Evolutionary conservation across 345 rosid genomes (phyloP).

Genomic region (Conringia planisiliqua): DNA sequence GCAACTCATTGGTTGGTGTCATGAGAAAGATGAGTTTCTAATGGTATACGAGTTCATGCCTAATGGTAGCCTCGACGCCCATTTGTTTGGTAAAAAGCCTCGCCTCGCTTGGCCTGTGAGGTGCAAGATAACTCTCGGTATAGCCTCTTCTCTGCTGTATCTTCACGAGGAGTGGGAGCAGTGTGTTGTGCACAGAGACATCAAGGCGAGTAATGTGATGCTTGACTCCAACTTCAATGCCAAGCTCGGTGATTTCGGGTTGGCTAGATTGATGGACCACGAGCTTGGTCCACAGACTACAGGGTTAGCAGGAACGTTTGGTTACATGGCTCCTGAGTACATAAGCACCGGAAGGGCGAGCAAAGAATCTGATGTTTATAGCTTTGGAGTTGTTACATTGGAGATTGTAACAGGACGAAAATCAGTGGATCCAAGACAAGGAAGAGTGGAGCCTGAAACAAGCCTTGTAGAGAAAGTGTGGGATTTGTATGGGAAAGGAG

Average conservation of each 20-base stretch:
- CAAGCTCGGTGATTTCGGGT: constrained; percentile 67
- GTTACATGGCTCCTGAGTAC: constrained; percentile 58
- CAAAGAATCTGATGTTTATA: constrained; percentile 47
- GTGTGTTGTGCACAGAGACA: constrained; percentile 58
- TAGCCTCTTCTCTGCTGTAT: constrained; percentile 52
- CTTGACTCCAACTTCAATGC: constrained; percentile 52
- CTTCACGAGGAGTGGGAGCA: constrained; percentile 69
- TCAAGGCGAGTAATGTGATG: constrained; percentile 66
- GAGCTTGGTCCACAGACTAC: constrained; percentile 45
- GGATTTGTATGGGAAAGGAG: constrained; percentile 39
- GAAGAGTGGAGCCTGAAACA: constrained; percentile 9
- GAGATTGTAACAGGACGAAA: constrained; percentile 46
- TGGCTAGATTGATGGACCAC: constrained; percentile 54
- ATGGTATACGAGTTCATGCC: constrained; percentile 73
- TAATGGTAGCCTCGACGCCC: constrained; percentile 58
- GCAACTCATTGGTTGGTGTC: constrained; percentile 72
- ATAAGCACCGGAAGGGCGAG: constrained; percentile 46
- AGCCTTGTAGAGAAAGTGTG: constrained; percentile 55
- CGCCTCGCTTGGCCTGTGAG: constrained; percentile 45
- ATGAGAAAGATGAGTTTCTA: constrained; percentile 53
- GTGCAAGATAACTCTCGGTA: constrained; percentile 42
- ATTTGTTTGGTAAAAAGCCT: constrained; percentile 41
- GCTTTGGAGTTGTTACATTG: constrained; percentile 44
- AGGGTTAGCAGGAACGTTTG: constrained; percentile 47
- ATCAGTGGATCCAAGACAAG: constrained; percentile 29